These are phyloP conservation scores for Boletellus sp. DNA, from an alignment of 768 basidiomycete genomes.

Conservation along the genomic window DNA sequence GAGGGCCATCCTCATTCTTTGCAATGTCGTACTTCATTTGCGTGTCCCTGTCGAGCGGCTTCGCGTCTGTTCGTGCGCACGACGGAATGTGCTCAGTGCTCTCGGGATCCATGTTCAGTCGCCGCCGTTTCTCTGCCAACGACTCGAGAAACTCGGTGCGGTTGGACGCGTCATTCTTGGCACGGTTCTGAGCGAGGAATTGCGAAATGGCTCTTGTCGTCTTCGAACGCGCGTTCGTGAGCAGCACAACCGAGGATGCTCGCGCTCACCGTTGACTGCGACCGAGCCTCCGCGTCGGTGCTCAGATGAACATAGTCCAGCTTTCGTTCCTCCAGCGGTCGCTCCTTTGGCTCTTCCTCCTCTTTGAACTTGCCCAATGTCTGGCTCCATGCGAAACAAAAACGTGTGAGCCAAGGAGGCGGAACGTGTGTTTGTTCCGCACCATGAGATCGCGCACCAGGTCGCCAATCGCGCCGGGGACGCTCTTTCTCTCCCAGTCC, in stretches of 20 bases:
- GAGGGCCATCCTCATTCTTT: slow-evolving; percentile 77
- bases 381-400: slow-evolving; percentile 13
- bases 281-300: slow-evolving; percentile 44
- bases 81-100: slow-evolving; percentile 40
- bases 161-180: slow-evolving; percentile 74
- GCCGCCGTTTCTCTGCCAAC: slow-evolving; percentile 51
- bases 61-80: slow-evolving; percentile 75
- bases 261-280: slow-evolving; percentile 56
- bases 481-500: slow-evolving; percentile 57
- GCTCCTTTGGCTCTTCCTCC: slow-evolving; percentile 25
- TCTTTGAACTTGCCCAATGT: slow-evolving; percentile 30
- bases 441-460: slow-evolving; percentile 52
- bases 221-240: slow-evolving; percentile 33
- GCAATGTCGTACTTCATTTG: slow-evolving; percentile 88
- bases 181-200: slow-evolving; percentile 67
- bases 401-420: not conserved
- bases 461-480: slow-evolving; percentile 53
- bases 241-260: not conserved
- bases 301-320: slow-evolving; percentile 54
- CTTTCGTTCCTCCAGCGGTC: slow-evolving; percentile 63
- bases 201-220: slow-evolving; percentile 67
- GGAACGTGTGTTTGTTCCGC: slow-evolving; percentile 17
- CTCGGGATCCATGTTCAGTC: slow-evolving; percentile 35
- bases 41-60: slow-evolving; percentile 62
- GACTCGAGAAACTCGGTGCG: slow-evolving; percentile 68